A percentile compares a stretch with the other conserved stretches of the same genome.
These are phyloP conservation scores for Diutina ranongensis DNA, from an alignment of 1,139 yeast genomes.

Conservation along the genomic window DNA sequence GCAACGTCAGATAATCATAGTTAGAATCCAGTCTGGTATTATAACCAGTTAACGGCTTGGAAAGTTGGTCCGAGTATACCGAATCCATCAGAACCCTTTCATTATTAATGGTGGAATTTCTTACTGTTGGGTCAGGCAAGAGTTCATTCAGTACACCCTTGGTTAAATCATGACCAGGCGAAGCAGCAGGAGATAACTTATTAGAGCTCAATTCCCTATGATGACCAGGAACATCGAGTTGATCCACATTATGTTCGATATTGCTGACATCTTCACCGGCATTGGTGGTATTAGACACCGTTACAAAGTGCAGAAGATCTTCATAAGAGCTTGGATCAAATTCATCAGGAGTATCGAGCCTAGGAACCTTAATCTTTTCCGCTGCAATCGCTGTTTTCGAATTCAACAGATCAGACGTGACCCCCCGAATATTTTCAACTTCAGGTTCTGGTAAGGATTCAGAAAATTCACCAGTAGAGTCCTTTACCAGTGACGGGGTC, in stretches of 20 bases:
- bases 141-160: neutral
- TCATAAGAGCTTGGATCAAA: neutral
- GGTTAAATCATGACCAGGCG: neutral
- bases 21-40: neutral
- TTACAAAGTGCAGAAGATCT: neutral
- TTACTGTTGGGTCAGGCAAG: neutral
- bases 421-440: neutral
- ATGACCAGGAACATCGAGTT: too few relatives aligned
- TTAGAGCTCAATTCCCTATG: too few relatives aligned
- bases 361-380: neutral
- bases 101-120: neutral
- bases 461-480: neutral
- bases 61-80: neutral
- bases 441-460: neutral
- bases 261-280: neutral
- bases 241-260: neutral
- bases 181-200: too few relatives aligned
- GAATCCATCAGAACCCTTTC: neutral
- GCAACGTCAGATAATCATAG: constrained; percentile 3
- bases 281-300: neutral
- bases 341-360: neutral
- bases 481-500: neutral
- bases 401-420: neutral
- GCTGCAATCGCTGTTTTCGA: neutral
- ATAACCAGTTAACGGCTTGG: neutral